Evolutionary conservation across 345 rosid species (phyloP), one percentile per base, ranked within the genome.

Genomic region (Litchi chinensis): DNA sequence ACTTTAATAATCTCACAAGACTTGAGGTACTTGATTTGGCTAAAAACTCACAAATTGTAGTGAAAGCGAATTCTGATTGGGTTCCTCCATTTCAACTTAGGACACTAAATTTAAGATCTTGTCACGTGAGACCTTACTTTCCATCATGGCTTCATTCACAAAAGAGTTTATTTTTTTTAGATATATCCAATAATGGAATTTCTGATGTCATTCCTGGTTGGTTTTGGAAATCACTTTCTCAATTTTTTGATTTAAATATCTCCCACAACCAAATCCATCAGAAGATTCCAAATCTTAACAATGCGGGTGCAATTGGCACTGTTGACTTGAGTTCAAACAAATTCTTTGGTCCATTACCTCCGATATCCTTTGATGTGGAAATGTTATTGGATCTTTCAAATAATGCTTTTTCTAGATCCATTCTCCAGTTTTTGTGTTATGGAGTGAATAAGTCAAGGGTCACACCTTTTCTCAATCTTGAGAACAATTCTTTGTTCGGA

Each of bases 81-180:
- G 9, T 76, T 66, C 86, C 85, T 50, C 82, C 86, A 19, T 85
- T 81, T 26, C 76, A 77, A 64, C 74, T 87, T n/a, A 2, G 3
- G n/a, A n/a, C n/a, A n/a, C 46, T 87, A 24, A 19, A 12, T n/a
- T 39, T 87, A 11, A 7, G 44, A 0, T 82, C 83, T 19, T 79
- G 83, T 69, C 63, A 50, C 15, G 4, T 67, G 12, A 87, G 88
- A 37, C 80, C 84, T 24, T 15, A 4, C 4, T 87, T 85, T 26
- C 90, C 88, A 0, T 9, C 19, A 1, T 87, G 86, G 90, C 28
- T 87, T 66, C 77, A 8, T 50, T 12, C 70, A 40, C 86, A 80
- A 24, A 77, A 15, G 1, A 3, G 32, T 7, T 59, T 63, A 24
- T 3, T 5, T 8, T 24, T 13, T 13, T 76, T 85, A 8, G 84